phyloP scores from a whole-genome alignment of 768 basidiomycete genomes.

The Paxillus involutus region DNA sequence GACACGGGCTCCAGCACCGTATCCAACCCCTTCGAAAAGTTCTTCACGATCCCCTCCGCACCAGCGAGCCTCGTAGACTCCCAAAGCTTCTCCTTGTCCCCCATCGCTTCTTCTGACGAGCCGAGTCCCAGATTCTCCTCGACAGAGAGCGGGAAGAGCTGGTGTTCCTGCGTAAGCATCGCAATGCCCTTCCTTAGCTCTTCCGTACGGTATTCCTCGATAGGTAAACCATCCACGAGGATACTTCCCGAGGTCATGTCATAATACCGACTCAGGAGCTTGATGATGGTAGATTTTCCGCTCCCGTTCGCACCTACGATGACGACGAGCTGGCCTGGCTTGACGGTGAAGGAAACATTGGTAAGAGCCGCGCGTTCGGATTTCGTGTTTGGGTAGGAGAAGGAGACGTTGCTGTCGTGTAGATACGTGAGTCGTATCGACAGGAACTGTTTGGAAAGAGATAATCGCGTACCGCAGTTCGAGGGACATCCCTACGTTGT shows the following conservation, averaged over 20 bases:
- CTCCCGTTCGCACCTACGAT: conserved; percentile 36
- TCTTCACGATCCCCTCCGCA: conserved; percentile 39
- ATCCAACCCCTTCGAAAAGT: conserved; percentile 36
- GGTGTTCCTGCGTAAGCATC: conserved; percentile 41
- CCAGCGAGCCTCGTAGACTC: conserved; percentile 36
- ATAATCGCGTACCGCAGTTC: conserved; percentile 15
- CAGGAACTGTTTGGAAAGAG: background rate
- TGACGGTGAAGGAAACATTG: conserved; percentile 29
- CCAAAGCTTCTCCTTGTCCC: conserved; percentile 12
- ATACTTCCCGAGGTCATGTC: conserved; percentile 38
- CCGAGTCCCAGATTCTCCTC: conserved; percentile 43
- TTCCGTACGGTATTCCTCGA: conserved; percentile 30
- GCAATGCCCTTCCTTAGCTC: conserved; percentile 40
- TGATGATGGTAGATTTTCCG: conserved; percentile 38
- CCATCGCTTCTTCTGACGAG: conserved; percentile 11
- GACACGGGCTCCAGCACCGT: conserved; percentile 38
- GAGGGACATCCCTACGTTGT: conserved; percentile 12
- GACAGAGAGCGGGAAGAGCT: conserved; percentile 37
- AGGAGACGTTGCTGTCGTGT: conserved; percentile 46
- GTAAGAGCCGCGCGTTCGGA: conserved; percentile 21
- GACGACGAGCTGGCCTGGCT: conserved; percentile 32
- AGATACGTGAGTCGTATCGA: background rate
- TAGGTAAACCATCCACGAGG: conserved; percentile 35
- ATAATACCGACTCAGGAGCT: conserved; percentile 37
- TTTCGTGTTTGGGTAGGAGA: conserved; percentile 48